Evolutionary conservation across 2,329 filamentous ascomycete species (phyloP).

Genomic region (Botrytis fragariae): DNA sequence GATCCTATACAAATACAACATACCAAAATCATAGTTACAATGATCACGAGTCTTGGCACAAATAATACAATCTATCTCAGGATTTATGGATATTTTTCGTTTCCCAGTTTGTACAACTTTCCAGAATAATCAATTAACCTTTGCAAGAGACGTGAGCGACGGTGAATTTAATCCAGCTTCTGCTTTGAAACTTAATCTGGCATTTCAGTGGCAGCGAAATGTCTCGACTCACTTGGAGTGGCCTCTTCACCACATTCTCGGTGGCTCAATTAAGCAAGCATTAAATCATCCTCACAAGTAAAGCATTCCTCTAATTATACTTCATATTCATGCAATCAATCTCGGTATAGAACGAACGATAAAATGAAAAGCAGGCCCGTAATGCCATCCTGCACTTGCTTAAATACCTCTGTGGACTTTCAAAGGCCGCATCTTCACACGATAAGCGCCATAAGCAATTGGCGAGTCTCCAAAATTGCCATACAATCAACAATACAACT

Average conservation of each 20-base stretch:
- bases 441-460: background rate
- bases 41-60: background rate
- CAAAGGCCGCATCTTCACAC: background rate
- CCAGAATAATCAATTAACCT: background rate
- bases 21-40: background rate
- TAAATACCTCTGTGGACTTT: background rate
- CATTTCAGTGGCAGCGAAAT: background rate
- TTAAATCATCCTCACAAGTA: no score
- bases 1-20: background rate
- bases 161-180: background rate
- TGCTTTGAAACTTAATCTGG: background rate
- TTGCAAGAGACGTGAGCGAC: background rate
- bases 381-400: background rate
- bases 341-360: background rate
- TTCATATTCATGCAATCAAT: background rate
- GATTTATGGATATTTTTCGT: background rate
- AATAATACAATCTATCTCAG: background rate
- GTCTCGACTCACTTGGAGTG: background rate
- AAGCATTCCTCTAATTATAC: background rate
- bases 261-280: background rate
- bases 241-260: background rate
- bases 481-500: background rate
- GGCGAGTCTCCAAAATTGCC: background rate
- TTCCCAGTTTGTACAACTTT: background rate
- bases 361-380: background rate